Base-by-base conservation (phyloP, 805 yeast species). In the Saturnispora sekii region DNA sequence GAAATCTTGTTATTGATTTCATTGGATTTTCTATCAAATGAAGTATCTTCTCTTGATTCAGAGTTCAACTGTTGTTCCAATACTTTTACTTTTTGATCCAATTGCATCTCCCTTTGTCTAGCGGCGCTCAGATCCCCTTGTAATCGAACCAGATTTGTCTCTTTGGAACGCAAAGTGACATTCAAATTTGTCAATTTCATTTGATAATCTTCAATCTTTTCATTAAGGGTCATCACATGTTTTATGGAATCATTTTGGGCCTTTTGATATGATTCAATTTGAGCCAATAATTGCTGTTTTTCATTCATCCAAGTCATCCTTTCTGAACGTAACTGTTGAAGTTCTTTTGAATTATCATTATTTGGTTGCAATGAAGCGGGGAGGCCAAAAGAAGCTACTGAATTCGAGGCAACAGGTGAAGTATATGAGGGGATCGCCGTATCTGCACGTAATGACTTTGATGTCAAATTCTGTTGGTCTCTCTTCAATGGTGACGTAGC, bases 401-500 rank as follows among this genome's bases (percentile, higher is more conserved):
- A 54, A 21, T 21, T 21, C 26, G 26, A 21, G 26, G 5, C 26
- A 5, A 3, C 26, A 21, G 26, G 26, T 21, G 26, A 8, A 21
- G 5, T 28, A 17, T 33, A 43, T 2, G 55, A 32, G 11, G 12
- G 14, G 41, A 30, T 21, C 5, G 34, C 33, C 31, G 28, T n/a
- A n/a, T 10, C 31, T 4, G 58, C 57, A 15, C 51, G 54, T 33
- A 61, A 45, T 3, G 60, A 49, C 38, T 57, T 53, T 7, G 64
- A 54, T 1, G 64, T 60, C 37, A 60, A 45, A 30, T 52, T 53
- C 53, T 57, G 53, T 40, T 57, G 55, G 32, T 53, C 41, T 10
- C 54, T 47, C 53, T 77, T 81, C 32, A 77, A 69, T 1, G 90
- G 90, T 0, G 89, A 82, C 0, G 84, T 68, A 0, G 90, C 84